Evolutionary conservation across 1,139 yeast genomes (phyloP), one percentile per base, ranked within the genome.

Genomic region (Yamadazyma triangularis): DNA sequence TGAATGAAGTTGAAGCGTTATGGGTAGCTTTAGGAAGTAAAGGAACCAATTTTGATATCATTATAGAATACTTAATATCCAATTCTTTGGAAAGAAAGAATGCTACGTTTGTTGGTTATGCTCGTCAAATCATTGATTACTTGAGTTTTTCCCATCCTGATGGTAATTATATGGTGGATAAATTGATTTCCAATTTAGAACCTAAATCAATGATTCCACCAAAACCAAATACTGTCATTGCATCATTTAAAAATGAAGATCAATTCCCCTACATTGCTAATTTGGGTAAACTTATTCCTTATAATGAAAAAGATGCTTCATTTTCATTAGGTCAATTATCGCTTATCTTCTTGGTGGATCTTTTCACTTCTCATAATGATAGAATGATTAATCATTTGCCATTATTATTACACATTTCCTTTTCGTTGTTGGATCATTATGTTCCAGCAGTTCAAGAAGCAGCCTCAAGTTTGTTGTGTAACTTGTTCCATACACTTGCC

Each of bases 11-110:
- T 8, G 97, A 89, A 51, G 94, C 95, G 0, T 58, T 91, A 23
- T 93, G 99, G 99, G 87, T 85, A 4, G 93, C 96, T 0, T 64
- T 91, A 23, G 95, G 94, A 2, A 77, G 77, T 32, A 73, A 74
- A 23, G 70, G 78, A 8, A 70, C 68, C 8, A 89, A 91, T 48
- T 80, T 82, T 23, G 79, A 79, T 34, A 77, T 76, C 7, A 83
- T 88, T 13, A 58, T 86, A 45, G 85, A 80, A 28, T 91, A 77
- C 47, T 64, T 88, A 24, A 66, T 87, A 30, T 69, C 67, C 20
- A 77, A 79, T 27, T 81, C 95, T 26, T 63, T 89, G 33, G 79
- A 79, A 27, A 68, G 83, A 33, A 76, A 85, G 39, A 86, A 81
- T 43, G 76, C 93, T 0, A 58, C 66, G 1, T 84, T 89, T 57